Evolutionary conservation across 2,329 filamentous ascomycete species (phyloP).

Genomic region (Fragosphaeria purpurea): DNA sequence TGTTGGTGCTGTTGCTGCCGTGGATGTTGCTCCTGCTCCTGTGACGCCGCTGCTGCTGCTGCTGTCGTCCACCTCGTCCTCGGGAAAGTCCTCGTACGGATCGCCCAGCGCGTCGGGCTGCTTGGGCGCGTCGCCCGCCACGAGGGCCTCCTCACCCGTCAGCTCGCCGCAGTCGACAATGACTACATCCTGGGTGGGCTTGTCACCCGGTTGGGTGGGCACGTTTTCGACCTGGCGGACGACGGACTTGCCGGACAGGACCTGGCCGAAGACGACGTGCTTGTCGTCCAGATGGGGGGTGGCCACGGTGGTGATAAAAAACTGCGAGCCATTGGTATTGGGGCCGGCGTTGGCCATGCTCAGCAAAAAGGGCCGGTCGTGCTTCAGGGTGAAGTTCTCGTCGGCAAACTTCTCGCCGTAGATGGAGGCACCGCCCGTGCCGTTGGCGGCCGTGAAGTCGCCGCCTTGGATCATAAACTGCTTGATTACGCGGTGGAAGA

Average conservation of each 20-base stretch:
- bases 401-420: constrained; percentile 97
- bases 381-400: constrained; percentile 88
- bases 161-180: constrained; percentile 84
- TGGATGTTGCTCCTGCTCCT: constrained; percentile 1
- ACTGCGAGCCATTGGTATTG: constrained; percentile 91
- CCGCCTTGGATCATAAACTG: constrained; percentile 98
- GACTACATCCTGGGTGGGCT: constrained; percentile 61
- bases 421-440: constrained; percentile 92
- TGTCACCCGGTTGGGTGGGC: constrained; percentile 63
- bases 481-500: constrained; percentile 96
- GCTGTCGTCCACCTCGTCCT: constrained; percentile 52
- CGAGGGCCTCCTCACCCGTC: constrained; percentile 55
- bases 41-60: constrained; percentile 49
- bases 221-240: constrained; percentile 85
- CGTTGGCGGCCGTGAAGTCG: constrained; percentile 91
- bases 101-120: constrained; percentile 74
- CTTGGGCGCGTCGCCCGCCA: constrained; percentile 49
- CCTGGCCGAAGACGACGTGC: constrained; percentile 91
- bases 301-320: constrained; percentile 94
- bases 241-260: constrained; percentile 83
- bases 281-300: constrained; percentile 93
- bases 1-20: constrained; percentile 24
- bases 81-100: constrained; percentile 89
- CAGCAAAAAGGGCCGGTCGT: constrained; percentile 84
- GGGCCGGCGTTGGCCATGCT: constrained; percentile 98